These are phyloP conservation scores for Trichoderma endophyticum DNA, from an alignment of 2,329 filamentous ascomycete genomes.

Conservation along the genomic window DNA sequence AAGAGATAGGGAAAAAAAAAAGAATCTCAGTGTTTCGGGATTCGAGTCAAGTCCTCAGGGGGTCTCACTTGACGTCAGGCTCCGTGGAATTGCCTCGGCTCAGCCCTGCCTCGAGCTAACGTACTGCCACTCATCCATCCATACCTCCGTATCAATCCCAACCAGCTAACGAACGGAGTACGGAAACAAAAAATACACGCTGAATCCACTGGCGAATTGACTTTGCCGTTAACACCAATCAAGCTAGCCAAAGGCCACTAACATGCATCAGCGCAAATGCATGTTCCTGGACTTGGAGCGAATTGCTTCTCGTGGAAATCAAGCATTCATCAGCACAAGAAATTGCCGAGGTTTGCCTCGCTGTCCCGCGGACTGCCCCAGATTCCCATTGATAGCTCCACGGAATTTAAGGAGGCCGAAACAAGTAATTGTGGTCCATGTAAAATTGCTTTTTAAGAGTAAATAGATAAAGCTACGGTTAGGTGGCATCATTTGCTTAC, in stretches of 20 bases:
- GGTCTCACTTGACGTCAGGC: constrained; percentile 14
- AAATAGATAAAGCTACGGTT: background rate
- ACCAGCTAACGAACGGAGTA: background rate
- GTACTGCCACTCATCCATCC: background rate
- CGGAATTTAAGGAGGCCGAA: background rate
- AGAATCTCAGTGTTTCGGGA: background rate
- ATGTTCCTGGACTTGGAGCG: background rate
- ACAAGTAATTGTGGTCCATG: background rate
- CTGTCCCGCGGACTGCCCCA: background rate
- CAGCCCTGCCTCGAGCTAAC: background rate
- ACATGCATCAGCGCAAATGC: background rate
- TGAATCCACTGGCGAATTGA: background rate
- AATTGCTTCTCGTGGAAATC: background rate
- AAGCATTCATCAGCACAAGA: background rate
- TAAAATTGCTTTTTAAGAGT: background rate
- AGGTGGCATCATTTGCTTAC: background rate
- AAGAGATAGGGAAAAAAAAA: background rate
- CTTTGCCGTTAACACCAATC: background rate
- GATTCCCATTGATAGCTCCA: background rate
- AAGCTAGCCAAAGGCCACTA: background rate
- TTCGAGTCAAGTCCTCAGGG: constrained; percentile 6
- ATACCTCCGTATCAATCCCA: background rate
- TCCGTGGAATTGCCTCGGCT: constrained; percentile 1
- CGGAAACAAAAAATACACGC: background rate
- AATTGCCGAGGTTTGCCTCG: constrained; percentile 3